phyloP scores from a whole-genome alignment of 2,329 filamentous ascomycete genomes.

The Gnomoniopsis sp. region DNA sequence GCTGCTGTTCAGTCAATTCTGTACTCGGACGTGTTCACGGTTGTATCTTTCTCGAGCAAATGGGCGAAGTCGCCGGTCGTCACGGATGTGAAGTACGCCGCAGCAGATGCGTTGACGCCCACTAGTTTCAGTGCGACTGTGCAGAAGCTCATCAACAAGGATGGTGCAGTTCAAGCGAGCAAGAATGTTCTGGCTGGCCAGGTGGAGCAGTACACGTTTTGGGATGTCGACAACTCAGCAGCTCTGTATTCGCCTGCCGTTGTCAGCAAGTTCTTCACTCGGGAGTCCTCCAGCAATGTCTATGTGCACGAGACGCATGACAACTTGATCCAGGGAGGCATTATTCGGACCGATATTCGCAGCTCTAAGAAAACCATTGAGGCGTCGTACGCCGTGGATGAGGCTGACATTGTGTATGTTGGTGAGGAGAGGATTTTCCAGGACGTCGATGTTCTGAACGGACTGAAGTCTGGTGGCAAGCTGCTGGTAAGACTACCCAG shows the following conservation, averaged over 20 bases:
- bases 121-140: conserved; percentile 50
- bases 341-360: conserved; percentile 80
- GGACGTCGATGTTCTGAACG: conserved; percentile 70
- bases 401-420: conserved; percentile 76
- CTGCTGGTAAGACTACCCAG: conserved; percentile 73
- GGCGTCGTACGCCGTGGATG: conserved; percentile 74
- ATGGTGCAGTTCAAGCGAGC: conserved; percentile 40
- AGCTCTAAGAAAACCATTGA: conserved; percentile 80
- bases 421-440: conserved; percentile 77
- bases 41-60: conserved; percentile 73
- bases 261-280: conserved; percentile 60
- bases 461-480: conserved; percentile 66
- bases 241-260: conserved; percentile 62
- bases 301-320: conserved; percentile 60
- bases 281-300: conserved; percentile 65
- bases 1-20: conserved; percentile 76
- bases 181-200: conserved; percentile 43
- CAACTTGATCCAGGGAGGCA: conserved; percentile 71
- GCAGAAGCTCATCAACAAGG: conserved; percentile 46
- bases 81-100: conserved; percentile 86
- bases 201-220: conserved; percentile 86
- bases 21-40: conserved; percentile 86
- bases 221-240: conserved; percentile 77
- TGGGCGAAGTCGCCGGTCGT: conserved; percentile 62
- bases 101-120: conserved; percentile 56